Evolutionary conservation across 2,329 filamentous ascomycete species (phyloP).

Genomic region (Diaporthe sp.): DNA sequence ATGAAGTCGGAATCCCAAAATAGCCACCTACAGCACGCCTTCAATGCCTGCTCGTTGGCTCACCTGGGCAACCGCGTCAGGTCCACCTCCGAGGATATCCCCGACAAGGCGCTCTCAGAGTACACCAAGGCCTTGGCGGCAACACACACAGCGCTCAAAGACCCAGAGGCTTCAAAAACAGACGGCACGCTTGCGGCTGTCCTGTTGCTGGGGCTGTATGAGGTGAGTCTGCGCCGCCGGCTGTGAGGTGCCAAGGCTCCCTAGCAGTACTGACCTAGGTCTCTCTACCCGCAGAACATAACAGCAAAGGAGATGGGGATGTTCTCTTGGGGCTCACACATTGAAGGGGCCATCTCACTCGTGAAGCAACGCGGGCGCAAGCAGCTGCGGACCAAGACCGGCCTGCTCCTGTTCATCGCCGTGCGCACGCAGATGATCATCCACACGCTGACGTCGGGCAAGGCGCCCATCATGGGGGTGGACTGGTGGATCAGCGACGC

Average conservation of each 20-base stretch:
- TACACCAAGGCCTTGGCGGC: constrained; percentile 66
- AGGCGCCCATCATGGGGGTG: constrained; percentile 61
- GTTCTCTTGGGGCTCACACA: constrained; percentile 71
- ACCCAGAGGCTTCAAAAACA: constrained; percentile 59
- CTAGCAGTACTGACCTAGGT: neutral
- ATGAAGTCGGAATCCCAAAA: constrained; percentile 56
- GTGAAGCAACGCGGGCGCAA: constrained; percentile 67
- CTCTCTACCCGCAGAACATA: constrained; percentile 52
- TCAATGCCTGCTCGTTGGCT: constrained; percentile 69
- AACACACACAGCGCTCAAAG: constrained; percentile 63
- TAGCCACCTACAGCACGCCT: constrained; percentile 64
- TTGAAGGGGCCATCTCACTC: constrained; percentile 72
- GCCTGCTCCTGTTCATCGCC: constrained; percentile 66
- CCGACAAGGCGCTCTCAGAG: constrained; percentile 56
- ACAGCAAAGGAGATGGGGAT: constrained; percentile 64
- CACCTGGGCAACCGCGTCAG: constrained; percentile 64
- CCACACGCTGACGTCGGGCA: constrained; percentile 64
- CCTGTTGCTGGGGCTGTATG: constrained; percentile 69
- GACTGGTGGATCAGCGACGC: constrained; percentile 70
- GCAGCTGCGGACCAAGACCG: constrained; percentile 63
- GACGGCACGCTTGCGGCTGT: constrained; percentile 70
- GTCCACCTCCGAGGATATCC: constrained; percentile 45
- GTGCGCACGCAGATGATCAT: constrained; percentile 72
- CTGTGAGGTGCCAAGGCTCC: neutral
- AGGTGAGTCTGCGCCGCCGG: constrained; percentile 49